Base-by-base conservation (phyloP, 2,329 filamentous ascomycete species). In the Trichoderma sp. region DNA sequence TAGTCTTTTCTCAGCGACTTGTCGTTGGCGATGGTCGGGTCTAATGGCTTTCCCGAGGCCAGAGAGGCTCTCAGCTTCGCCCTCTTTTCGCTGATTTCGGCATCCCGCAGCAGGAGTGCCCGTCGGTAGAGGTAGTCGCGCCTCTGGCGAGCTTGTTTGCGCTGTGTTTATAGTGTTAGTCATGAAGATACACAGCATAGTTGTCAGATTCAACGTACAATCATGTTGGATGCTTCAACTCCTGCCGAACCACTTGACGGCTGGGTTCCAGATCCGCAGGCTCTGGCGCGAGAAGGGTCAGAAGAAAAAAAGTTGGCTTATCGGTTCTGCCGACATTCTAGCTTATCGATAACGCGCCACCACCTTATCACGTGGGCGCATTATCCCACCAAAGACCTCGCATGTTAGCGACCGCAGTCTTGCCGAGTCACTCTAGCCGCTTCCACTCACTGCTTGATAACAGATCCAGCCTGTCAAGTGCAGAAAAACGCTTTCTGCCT, bases 41-140 rank as follows among this genome's bases (percentile, higher is more conserved):
- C 90, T 55, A 97, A 80, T 9, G 92, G 90, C 74, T 95, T 96
- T 69, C 95, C 95, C 10, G 91, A 92, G 24, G 95, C 94, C 58
- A 98, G 83, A 10, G 93, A 93, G 41, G 89, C 88, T 75, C 93
- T 90, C 63, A 99, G 81, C 75, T 96, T 91, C 45, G 93, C 90
- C 72, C 94, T 85, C 77, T 97, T 97, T 76, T 96, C 92, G 65
- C 90, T 91, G 69, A 96, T 96, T 74, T 97, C 94, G 67, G 94
- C 94, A 80, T 97, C 92, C 71, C 90, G 89, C 50, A 97, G 85
- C 24, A 92, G 89, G 65, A 97, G 84, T 44, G 95, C 94, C 73
- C 91, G 89, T 67, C 94, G 88, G 78, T 97, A 96, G 72, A 99
- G 88, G 77, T 98, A 81, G 68, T 78, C 78, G 64, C 78, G 75